These are phyloP conservation scores for Aspergillus glaucus DNA, from an alignment of 2,329 filamentous ascomycete genomes.

Conservation along the genomic window DNA sequence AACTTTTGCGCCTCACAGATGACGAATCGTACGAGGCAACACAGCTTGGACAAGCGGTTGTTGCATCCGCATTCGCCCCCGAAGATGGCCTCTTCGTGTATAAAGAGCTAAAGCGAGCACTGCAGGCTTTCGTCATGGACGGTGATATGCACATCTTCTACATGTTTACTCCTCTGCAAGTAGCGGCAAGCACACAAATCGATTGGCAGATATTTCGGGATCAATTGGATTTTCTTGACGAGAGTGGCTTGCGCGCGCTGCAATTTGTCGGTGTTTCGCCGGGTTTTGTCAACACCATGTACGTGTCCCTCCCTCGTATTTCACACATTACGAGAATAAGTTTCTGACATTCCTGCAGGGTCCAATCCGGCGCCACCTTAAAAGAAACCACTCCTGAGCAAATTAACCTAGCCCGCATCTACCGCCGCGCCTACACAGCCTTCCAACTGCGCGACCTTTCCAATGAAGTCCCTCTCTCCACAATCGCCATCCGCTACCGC, in stretches of 20 bases:
- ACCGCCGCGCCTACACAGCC: conserved; percentile 67
- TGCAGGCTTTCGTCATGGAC: conserved; percentile 71
- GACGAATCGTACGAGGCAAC: conserved; percentile 55
- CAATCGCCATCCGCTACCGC: conserved; percentile 64
- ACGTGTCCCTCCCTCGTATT: conserved; percentile 15
- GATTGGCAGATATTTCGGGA: conserved; percentile 69
- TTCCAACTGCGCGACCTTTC: conserved; percentile 73
- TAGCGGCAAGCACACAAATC: conserved; percentile 42
- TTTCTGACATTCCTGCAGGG: conserved; percentile 42
- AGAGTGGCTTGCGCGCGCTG: conserved; percentile 64
- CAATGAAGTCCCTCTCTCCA: conserved; percentile 66
- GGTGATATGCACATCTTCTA: conserved; percentile 76
- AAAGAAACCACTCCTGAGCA: conserved; percentile 59
- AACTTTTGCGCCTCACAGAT: conserved; percentile 49
- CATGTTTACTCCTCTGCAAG: conserved; percentile 66
- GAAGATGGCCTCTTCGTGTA: conserved; percentile 70
- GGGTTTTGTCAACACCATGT: conserved; percentile 61
- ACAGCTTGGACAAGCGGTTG: conserved; percentile 62
- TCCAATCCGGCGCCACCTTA: conserved; percentile 56
- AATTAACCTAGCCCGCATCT: conserved; percentile 56
- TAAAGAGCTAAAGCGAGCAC: conserved; percentile 59
- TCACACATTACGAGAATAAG: background rate
- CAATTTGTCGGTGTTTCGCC: conserved; percentile 63
- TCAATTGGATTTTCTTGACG: conserved; percentile 63
- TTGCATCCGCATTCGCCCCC: conserved; percentile 65